phyloP scores from a whole-genome alignment of 2,329 filamentous ascomycete genomes.

The Phaeosphaeriaceae sp. region DNA sequence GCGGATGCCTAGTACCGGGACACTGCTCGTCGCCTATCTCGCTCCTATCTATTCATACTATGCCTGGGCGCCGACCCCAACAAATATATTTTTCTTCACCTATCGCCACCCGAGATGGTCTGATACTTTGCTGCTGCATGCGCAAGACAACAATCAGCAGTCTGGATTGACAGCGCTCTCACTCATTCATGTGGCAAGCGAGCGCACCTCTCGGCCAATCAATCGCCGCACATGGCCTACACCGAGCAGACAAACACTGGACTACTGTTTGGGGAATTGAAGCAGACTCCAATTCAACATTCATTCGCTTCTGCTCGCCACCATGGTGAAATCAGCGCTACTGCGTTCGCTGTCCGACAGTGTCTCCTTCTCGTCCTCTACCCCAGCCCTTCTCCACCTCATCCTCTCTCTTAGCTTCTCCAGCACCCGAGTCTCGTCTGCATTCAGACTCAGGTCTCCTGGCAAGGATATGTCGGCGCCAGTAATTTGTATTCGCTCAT shows the following conservation, averaged over 20 bases:
- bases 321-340: conserved; percentile 23
- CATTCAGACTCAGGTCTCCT: conserved; percentile 42
- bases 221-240: not conserved
- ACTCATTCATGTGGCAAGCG: too few species aligned
- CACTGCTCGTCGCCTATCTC: not conserved
- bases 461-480: conserved; percentile 44
- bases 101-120: not conserved
- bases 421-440: conserved; percentile 46
- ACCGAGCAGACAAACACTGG: not conserved
- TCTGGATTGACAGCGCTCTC: not conserved
- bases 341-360: conserved; percentile 23
- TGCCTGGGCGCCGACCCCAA: not conserved
- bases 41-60: not conserved
- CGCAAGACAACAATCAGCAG: not conserved
- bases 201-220: not conserved
- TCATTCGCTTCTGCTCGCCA: conserved; percentile 23
- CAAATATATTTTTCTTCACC: not conserved
- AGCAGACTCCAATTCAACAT: not conserved
- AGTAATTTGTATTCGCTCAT: conserved; percentile 39
- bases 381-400: conserved; percentile 14
- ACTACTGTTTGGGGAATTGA: not conserved
- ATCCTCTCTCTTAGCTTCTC: conserved; percentile 45
- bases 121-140: not conserved
- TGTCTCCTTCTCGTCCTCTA: conserved; percentile 13
- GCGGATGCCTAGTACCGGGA: not conserved